These are phyloP conservation scores for Suillus plorans DNA, from an alignment of 768 basidiomycete genomes.

Conservation along the genomic window DNA sequence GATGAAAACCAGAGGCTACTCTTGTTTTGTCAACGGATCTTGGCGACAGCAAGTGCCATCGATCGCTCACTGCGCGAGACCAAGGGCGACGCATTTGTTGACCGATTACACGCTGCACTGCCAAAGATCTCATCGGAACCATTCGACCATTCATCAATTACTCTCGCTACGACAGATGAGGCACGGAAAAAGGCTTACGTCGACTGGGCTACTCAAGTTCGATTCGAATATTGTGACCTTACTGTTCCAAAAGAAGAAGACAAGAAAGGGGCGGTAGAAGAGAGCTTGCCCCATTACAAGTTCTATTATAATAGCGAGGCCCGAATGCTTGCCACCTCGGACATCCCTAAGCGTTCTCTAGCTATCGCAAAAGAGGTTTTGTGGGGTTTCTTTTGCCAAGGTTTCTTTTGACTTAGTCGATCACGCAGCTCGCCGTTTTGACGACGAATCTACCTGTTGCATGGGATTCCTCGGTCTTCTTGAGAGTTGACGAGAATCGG, in stretches of 20 bases:
- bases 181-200: constrained; percentile 68
- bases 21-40: constrained; percentile 83
- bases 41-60: constrained; percentile 79
- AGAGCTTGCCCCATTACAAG: constrained; percentile 71
- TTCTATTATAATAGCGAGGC: constrained; percentile 83
- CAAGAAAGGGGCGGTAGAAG: constrained; percentile 25
- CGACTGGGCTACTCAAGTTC: constrained; percentile 76
- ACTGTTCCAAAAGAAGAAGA: constrained; percentile 40
- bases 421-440: constrained; percentile 80
- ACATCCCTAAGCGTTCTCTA: constrained; percentile 87
- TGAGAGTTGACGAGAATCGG: constrained; percentile 88
- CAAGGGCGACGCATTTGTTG: constrained; percentile 85
- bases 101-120: constrained; percentile 70
- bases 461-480: constrained; percentile 92
- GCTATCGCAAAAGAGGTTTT: constrained; percentile 94
- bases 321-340: constrained; percentile 77
- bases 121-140: constrained; percentile 67
- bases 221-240: constrained; percentile 94
- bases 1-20: constrained; percentile 81
- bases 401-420: constrained; percentile 12
- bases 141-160: constrained; percentile 36
- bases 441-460: constrained; percentile 93
- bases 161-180: constrained; percentile 62
- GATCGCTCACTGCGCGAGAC: constrained; percentile 86
- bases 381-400: not conserved